Base-by-base conservation (phyloP, 768 basidiomycete genomes). In the Lanmaoa rubissima region DNA sequence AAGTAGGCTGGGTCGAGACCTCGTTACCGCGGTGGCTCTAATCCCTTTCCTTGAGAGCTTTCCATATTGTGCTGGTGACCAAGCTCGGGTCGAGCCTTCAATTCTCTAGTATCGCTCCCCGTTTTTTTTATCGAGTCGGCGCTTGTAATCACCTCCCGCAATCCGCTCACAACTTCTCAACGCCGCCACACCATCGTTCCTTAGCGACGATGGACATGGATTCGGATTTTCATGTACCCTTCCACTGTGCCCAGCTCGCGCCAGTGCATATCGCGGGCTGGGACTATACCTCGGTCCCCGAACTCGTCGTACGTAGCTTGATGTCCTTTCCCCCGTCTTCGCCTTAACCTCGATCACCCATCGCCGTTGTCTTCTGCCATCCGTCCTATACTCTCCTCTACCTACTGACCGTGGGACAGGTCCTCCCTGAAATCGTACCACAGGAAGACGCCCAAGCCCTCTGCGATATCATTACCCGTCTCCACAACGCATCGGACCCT, bases 171-270 rank as follows among this genome's bases (percentile, higher is more conserved):
- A 4, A 42, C 50, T 21, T 53, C 55, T 53, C 43, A 13, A 51
- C 40, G 39, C 8, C 39, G 3, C 21, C 39, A 24, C 26, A 28
- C 35, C n/a, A 4, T 53, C 51, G 13, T 11, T 35, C 16, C 4
- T 10, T 12, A 21, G 26, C 42, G 31, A 61, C 26, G 40, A 66
- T 71, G 61, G 65, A 62, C 51, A 48, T 58, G 39, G 67, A 60
- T 32, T 26, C 56, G 8, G 62, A 58, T 39, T 71, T 71, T 44
- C 66, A 26, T 14, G 57, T 71, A 38, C 71, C 69, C 21, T 73
- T 69, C 8, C 70, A 71, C 45, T 67, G 65, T 8, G 52, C 63
- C 17, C 69, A 67, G 51, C 69, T 71, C 21, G 71, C 70, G 0
- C 70, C 70, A 13, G 49, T 63, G 2, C 63, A 62, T 14, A 61